Evolutionary conservation across 2,329 filamentous ascomycete species (phyloP).

Genomic region (Fusarium virguliforme): DNA sequence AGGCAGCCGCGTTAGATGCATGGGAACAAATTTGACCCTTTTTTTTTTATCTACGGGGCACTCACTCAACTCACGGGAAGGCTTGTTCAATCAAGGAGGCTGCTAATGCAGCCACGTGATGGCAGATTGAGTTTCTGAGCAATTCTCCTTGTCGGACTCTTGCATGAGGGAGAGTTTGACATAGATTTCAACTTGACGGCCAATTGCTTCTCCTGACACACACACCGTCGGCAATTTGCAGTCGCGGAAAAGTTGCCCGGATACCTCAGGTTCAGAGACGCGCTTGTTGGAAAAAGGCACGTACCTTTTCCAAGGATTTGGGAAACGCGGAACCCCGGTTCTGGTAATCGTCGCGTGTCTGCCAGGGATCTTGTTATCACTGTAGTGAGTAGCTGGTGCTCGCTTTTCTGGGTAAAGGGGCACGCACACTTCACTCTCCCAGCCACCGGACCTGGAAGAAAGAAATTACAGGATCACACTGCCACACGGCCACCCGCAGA

Average conservation of each 20-base stretch:
- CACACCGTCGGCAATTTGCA: conserved; percentile 12
- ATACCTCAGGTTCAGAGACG: conserved; percentile 14
- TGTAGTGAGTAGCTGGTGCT: conserved; percentile 22
- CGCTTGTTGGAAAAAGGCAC: conserved; percentile 4
- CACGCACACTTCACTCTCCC: background rate
- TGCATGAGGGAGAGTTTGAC: background rate
- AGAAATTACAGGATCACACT: background rate
- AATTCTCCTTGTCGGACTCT: background rate
- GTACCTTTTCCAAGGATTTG: conserved; percentile 18
- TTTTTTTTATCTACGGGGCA: background rate
- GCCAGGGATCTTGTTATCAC: conserved; percentile 29
- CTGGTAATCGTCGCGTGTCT: conserved; percentile 42
- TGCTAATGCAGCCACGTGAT: conserved; percentile 29
- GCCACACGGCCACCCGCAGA: too few relatives aligned
- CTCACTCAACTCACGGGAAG: background rate
- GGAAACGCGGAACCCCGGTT: conserved; percentile 34
- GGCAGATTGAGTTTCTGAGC: background rate
- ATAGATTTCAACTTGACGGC: background rate
- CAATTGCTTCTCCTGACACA: background rate
- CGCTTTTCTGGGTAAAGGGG: conserved; percentile 19
- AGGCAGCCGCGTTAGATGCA: conserved; percentile 50
- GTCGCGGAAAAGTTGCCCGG: background rate
- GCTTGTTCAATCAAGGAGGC: conserved; percentile 17
- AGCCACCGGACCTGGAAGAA: conserved; percentile 22
- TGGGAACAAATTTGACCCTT: conserved; percentile 35